Evolutionary conservation across 83 land plant genomes (phyloP), one percentile per base, ranked within the genome.

Genomic region (Diphasiastrum complanatum): DNA sequence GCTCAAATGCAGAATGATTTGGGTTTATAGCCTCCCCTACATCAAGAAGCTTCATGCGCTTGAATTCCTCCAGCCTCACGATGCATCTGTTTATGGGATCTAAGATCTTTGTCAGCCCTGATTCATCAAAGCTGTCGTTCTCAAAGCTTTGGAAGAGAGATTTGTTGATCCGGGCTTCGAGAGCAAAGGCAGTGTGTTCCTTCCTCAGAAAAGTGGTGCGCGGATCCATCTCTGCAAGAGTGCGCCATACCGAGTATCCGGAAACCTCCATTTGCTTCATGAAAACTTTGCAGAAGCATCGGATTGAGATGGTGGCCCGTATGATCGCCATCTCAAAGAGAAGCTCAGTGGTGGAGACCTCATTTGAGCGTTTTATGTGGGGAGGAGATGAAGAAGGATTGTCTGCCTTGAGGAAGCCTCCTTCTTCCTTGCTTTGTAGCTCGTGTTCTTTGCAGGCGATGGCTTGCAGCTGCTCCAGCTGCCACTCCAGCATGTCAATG

Each of bases 61-160:
- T 11, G 61, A 29, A 64, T 10, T 64, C 67, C 33, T 48, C 61
- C 2, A 64, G 62, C 61, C 67, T 3, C 2, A 62, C 67, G 2
- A 33, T 12, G 16, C 38, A 33, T 11, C 67, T 2, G 20, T 54
- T 20, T 14, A 8, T 28, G 5, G 33, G 67, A 20, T 64, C 61
- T 2, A 64, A 38, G 24, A 64, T 64, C 61, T 50, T 49, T 33
- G 33, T 64, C 29, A 64, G n/a, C 5, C 67, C 67, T 10, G 33
- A 28, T 19, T 29, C 38, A 32, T 64, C 67, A 32, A 64, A 64
- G 64, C 67, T 64, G 25, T 64, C 67, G 24, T 33, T 64, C 61
- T 64, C 67, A 30, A 64, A 64, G 67, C 67, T 28, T 18, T 50
- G 65, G 24, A 64, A 64, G 38, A 64, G 3, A 1, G 60, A 62